These are phyloP conservation scores for Fraxinus floribunda DNA, from an alignment of 305 asterid species.

Conservation along the genomic window DNA sequence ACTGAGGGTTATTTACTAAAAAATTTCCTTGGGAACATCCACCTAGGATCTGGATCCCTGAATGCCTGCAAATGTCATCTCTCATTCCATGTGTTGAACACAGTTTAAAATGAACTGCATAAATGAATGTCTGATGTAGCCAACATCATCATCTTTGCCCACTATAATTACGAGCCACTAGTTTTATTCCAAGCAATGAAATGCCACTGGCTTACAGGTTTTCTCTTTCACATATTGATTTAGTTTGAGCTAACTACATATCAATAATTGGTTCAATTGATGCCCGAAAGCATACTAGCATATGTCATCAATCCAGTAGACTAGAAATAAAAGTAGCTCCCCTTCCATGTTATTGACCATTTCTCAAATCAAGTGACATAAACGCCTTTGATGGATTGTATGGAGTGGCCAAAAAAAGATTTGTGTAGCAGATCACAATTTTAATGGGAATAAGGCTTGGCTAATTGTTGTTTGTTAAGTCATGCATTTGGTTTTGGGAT, in stretches of 20 bases:
- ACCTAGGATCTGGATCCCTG: neutral
- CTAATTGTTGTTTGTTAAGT: neutral
- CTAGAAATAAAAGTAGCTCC: neutral
- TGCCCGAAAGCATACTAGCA: neutral
- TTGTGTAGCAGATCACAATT: neutral
- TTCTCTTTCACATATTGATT: neutral
- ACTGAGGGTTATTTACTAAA: neutral
- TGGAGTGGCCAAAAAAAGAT: neutral
- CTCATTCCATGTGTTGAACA: neutral
- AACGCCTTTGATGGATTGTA: neutral
- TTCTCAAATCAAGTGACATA: neutral
- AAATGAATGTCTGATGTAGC: neutral
- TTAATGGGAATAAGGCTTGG: neutral
- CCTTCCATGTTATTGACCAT: neutral
- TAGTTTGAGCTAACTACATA: neutral
- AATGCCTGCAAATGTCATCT: neutral
- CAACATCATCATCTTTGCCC: slow-evolving; percentile 3
- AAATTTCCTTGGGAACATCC: neutral
- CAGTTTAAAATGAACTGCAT: neutral
- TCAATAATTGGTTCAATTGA: neutral
- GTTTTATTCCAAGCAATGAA: neutral
- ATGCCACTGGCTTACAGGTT: neutral
- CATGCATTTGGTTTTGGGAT: neutral
- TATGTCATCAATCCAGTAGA: neutral
- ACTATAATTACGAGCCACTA: neutral